Base-by-base conservation (phyloP, 768 basidiomycete species). In the Mycena amicta region DNA sequence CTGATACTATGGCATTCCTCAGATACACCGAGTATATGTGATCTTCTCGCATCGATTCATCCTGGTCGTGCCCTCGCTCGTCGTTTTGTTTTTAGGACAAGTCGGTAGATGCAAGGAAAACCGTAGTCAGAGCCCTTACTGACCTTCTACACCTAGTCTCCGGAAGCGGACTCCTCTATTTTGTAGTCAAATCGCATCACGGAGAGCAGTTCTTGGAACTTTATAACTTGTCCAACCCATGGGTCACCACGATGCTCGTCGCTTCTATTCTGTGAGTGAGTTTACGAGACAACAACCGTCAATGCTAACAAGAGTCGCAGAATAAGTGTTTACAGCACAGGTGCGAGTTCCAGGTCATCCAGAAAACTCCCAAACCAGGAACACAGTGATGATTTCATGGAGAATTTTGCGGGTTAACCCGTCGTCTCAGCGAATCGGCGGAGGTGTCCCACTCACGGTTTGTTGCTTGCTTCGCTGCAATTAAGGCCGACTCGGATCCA, bases 21-120 rank as follows among this genome's bases (percentile, higher is more conserved):
- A 50, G 55, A 50, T 56, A 40, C 30, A 56, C 28, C 46, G 55
- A 40, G 39, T 56, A 6, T 56, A 56, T 50, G 55, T 56, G 46
- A 50, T 56, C 18, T 50, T 20, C 18, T 33, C 46, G 11, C 31
- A 40, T 20, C 30, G 25, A 22, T 43, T 30, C 22, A 18, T 5
- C 22, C 2, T 47, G 26, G n/a, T 50, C 15, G 4, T 50, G 22
- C 4, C 41, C 23, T 29, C 53, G 40, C 31, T n/a, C n/a, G n/a
- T n/a, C n/a, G n/a, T n/a, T n/a, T n/a, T n/a, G n/a, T n/a, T 37
- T 37, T 18, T 37, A 8, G 33, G 33, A 8, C 33, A 37, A 37
- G 8, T 37, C 33, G 33, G 33, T 37, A n/a, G n/a, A n/a, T n/a
- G n/a, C n/a, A n/a, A n/a, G n/a, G n/a, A n/a, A n/a, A n/a, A n/a